phyloP scores from a whole-genome alignment of 2,329 filamentous ascomycete genomes.

The Knoxdaviesia capensis region DNA sequence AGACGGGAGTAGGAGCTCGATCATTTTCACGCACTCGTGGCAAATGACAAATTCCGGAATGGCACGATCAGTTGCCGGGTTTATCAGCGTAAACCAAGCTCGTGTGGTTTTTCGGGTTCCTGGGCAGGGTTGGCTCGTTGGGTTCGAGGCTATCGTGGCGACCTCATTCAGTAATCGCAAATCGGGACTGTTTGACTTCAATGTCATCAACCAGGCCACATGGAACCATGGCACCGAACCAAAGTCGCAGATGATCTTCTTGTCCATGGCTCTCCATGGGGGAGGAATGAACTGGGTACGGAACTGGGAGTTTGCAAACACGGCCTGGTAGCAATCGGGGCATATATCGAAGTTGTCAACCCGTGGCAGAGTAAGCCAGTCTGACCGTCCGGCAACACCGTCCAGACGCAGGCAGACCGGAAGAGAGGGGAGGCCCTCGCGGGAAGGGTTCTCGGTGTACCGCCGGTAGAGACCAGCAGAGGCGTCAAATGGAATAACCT shows the following conservation, averaged over 20 bases:
- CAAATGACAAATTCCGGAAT: constrained; percentile 60
- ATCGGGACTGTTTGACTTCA: constrained; percentile 47
- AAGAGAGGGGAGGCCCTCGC: constrained; percentile 25
- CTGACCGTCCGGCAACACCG: constrained; percentile 41
- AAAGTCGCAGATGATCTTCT: constrained; percentile 55
- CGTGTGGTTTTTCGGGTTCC: constrained; percentile 34
- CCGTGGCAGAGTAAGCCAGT: constrained; percentile 64
- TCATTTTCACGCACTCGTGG: constrained; percentile 47
- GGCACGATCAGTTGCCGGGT: constrained; percentile 41
- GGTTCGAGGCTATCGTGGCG: constrained; percentile 26
- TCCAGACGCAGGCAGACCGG: constrained; percentile 37
- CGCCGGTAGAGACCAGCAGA: constrained; percentile 23
- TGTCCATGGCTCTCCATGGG: constrained; percentile 14
- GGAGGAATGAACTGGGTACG: constrained; percentile 39
- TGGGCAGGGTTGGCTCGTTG: constrained; percentile 29
- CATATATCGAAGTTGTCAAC: constrained; percentile 62
- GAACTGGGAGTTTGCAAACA: constrained; percentile 51
- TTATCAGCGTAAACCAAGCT: constrained; percentile 57
- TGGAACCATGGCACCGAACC: constrained; percentile 61
- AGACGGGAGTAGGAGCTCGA: constrained; percentile 55
- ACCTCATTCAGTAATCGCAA: constrained; percentile 51
- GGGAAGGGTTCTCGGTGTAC: constrained; percentile 30
- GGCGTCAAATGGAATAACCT: constrained; percentile 1
- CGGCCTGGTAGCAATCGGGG: constrained; percentile 52
- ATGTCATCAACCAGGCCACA: constrained; percentile 63